Evolutionary conservation across 2,329 filamentous ascomycete species (phyloP).

Genomic region (Penicillium sp.): DNA sequence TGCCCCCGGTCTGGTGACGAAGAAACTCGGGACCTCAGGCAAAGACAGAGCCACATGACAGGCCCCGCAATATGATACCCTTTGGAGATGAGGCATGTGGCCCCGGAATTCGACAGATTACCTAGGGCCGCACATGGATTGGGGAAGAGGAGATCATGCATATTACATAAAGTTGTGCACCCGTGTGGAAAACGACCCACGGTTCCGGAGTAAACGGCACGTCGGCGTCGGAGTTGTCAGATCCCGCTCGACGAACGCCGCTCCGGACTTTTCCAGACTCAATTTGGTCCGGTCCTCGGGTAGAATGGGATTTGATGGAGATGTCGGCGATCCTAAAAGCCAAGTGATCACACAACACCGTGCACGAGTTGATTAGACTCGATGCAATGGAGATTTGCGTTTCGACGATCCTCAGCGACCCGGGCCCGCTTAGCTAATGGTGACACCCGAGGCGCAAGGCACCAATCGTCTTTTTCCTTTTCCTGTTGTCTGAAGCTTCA

Average conservation of each 20-base stretch:
- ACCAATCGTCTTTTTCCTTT: not conserved
- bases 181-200: not conserved
- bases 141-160: not conserved
- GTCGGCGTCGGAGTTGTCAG: not conserved
- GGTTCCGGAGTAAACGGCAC: not conserved
- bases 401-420: not conserved
- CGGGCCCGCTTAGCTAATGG: not conserved
- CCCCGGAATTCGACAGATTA: not conserved
- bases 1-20: not conserved
- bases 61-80: not conserved
- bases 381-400: not conserved
- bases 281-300: not conserved
- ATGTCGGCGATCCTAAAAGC: not conserved
- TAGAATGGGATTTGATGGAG: not conserved
- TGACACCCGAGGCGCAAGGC: not conserved
- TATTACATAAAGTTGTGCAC: not conserved
- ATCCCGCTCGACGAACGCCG: not conserved
- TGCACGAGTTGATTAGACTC: not conserved
- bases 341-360: not conserved
- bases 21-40: not conserved
- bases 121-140: not conserved
- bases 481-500: not conserved
- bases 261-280: not conserved
- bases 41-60: not conserved
- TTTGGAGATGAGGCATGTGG: not conserved